Evolutionary conservation across 352 stramenopile species (phyloP), one percentile per base, ranked within the genome.

Genomic region (Pythium grandisporangium): DNA sequence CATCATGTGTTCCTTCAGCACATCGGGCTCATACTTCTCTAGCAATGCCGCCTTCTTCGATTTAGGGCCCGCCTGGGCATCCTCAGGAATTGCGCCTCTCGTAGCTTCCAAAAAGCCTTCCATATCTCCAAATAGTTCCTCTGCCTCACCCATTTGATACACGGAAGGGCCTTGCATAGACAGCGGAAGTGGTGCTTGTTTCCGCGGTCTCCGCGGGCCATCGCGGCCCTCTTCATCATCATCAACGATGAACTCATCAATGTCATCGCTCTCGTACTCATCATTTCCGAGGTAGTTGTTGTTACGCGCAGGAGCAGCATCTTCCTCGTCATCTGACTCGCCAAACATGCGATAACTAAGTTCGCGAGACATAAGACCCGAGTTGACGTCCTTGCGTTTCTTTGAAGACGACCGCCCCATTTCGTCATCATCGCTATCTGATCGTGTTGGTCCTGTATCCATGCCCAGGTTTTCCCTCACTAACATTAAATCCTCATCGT

Each of bases 1-100:
- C 81, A 94, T 94, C 78, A 92, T 91, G 54, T 91, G 78, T 30
- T 90, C 81, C 49, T 86, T 87, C 41, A 94, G 48, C 30, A 92
- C 78, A 48, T 77, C 85, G 1, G 81, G 81, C 44, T 94, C 81
- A 26, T 88, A 94, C 42, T 92, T 92, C 34, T 94, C 78, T 19
- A 94, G 43, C 29, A 94, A 30, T n/a, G 84, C 71, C 3, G 76
- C 77, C 43, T 90, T 88, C 51, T 88, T 92, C 17, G 80, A 88
- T 33, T 85, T 89, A 3, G 48, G 48, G 24, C 49, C 52, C 0
- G 51, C 40, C 17, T 50, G 33, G 5, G 50, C n/a, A 2, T 64
- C 51, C 6, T 37, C 51, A 19, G 63, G 51, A 5, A 54, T 12
- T 11, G 51, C 59, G 12, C 69, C 81, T 24, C 76, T 73, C 2